Evolutionary conservation across 768 basidiomycete species (phyloP).

Genomic region (Trichaptum fuscoviolaceum): DNA sequence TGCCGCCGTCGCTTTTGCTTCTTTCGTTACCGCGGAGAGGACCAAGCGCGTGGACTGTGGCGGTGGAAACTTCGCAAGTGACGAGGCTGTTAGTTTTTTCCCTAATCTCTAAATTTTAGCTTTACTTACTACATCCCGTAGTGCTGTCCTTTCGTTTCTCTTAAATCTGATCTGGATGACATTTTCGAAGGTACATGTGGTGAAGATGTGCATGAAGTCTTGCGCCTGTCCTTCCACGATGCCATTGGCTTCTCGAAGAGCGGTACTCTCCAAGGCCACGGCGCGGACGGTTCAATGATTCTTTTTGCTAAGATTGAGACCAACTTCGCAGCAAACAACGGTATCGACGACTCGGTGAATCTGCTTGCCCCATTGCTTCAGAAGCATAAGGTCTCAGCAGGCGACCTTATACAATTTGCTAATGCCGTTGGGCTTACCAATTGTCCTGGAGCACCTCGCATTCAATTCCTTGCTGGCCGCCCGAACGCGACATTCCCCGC

Average conservation of each 20-base stretch:
- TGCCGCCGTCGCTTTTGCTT: not conserved
- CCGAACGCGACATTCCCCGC: constrained; percentile 15
- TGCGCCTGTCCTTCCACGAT: constrained; percentile 13
- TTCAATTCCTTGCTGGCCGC: constrained; percentile 17
- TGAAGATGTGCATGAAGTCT: constrained; percentile 16
- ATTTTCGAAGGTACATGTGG: constrained; percentile 10
- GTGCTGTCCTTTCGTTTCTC: not conserved
- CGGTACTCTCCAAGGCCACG: constrained; percentile 6
- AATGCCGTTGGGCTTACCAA: constrained; percentile 14
- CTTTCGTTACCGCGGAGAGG: not conserved
- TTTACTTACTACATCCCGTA: not conserved
- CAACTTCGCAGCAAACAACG: constrained; percentile 21
- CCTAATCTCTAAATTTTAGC: not conserved
- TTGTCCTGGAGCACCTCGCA: constrained; percentile 21
- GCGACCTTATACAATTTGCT: constrained; percentile 19
- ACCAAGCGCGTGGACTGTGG: not conserved
- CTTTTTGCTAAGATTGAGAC: constrained; percentile 20
- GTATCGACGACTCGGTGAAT: constrained; percentile 21
- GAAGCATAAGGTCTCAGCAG: constrained; percentile 9
- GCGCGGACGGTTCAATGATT: constrained; percentile 23
- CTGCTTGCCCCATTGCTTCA: constrained; percentile 13
- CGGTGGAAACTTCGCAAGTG: not conserved
- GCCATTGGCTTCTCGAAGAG: constrained; percentile 7
- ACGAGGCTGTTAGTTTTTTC: not conserved
- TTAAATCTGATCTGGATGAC: not conserved